Base-by-base conservation (phyloP, 179 eudicot species). In the Corrigiola litoralis region DNA sequence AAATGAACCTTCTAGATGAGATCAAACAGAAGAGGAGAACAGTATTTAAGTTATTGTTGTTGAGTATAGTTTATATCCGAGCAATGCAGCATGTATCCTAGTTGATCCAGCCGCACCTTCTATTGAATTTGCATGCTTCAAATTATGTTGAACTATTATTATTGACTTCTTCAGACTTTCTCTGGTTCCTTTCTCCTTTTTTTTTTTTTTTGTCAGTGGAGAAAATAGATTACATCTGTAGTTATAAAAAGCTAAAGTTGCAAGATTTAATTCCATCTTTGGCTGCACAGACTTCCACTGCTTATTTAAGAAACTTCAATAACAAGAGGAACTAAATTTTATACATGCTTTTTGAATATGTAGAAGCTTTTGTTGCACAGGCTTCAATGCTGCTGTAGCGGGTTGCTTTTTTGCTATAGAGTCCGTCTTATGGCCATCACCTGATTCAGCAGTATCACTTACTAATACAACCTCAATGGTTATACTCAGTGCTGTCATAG, bases 321-420 rank as follows among this genome's bases (percentile, higher is more conserved):
- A 11, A 11, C 34, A 16, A 28, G 28, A 21, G 24, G 44, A 12
- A 6, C 9, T 16, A 12, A 10, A 16, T 21, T 52, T 42, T 36
- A 41, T 41, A 18, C 0, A 14, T 16, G 23, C 13, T 41, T 31
- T 54, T 65, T n/a, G n/a, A 45, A 53, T 40, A 9, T n/a, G 33
- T 8, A 3, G 12, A 31, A 9, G 27, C 67, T 67, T 68, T 54
- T 57, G 27, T 38, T 66, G 12, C 7, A 18, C 76, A 94, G 99
- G 96, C 67, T 94, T 90, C 77, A 88, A 88, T 83, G 97, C 96
- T 67, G 91, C 96, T 68, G 97, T 94, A 51, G 92, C 96, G 45
- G 99, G 97, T 58, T 94, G 99, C 71, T 94, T 94, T 70, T 94
- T 94, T 56, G 99, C 90, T 36, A 91, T 94, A 21, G 97, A 94